Evolutionary conservation across 2,329 filamentous ascomycete genomes (phyloP), one percentile per base, ranked within the genome.

Genomic region (Sporothrix brasiliensis): DNA sequence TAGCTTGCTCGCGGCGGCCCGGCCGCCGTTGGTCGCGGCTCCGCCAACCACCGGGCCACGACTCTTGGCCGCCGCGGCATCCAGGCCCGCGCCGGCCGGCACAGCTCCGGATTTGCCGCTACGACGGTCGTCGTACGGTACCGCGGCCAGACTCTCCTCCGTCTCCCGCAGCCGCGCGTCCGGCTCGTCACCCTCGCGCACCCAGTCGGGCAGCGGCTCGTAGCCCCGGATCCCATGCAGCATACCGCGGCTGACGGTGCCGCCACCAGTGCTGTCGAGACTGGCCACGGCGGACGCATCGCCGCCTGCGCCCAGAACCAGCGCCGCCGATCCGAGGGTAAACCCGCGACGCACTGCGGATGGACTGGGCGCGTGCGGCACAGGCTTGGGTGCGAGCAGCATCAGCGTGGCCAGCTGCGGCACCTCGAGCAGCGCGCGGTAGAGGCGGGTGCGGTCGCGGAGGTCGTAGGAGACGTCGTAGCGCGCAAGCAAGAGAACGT

Each of bases 381-480:
- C 93, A 0, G 95, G 94, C 78, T 99, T 99, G 0, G 95, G 94
- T 0, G 95, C 95, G 1, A 98, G 86, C 0, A 99, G 88, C 78
- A 98, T 91, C 16, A 99, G 84, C 0, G 91, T 93, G 2, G 95
- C 95, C 19, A 99, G 87, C 78, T 98, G 93, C 0, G 94, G 92
- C 4, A 92, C 89, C 4, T 88, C 86, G 1, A 99, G 87, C 1
- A 99, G 87, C 0, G 93, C 87, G 73, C 92, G 93, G 82, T 97
- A 98, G 72, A 97, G 87, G 44, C 95, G 89, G 1, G 94, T 90
- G 30, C 95, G 91, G 78, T 98, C 95, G 73, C 95, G 92, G 3
- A 99, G 88, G 77, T 98, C 94, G 79, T 97, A 99, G 0, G 94
- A 97, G 0, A 90, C 92, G 76, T 98, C 95, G 79, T 98, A 99